phyloP scores from a whole-genome alignment of 2,329 filamentous ascomycete species.

The Claviceps quebecensis region DNA sequence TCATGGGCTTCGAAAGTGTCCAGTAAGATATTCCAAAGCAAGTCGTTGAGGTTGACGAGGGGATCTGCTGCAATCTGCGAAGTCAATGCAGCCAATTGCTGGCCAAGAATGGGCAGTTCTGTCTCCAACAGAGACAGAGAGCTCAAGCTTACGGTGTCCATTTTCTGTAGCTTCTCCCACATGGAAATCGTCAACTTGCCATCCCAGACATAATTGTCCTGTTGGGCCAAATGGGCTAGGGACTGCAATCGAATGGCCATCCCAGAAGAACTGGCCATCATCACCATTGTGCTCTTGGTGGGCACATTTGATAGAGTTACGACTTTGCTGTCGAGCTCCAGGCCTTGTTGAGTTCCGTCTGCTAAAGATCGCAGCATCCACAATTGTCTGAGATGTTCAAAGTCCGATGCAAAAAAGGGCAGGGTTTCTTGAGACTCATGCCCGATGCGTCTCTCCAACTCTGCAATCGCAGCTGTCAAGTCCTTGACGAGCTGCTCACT shows the following conservation, averaged over 20 bases:
- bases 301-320: slow-evolving; percentile 32
- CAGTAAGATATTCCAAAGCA: slow-evolving; percentile 32
- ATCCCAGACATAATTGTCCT: slow-evolving; percentile 24
- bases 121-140: slow-evolving; percentile 49
- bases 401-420: slow-evolving; percentile 40
- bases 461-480: slow-evolving; percentile 35
- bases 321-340: slow-evolving; percentile 21
- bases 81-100: slow-evolving; percentile 36
- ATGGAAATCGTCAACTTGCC: slow-evolving; percentile 30
- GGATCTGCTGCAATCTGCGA: slow-evolving; percentile 36
- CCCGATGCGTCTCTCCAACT: slow-evolving; percentile 33
- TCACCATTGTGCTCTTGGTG: slow-evolving; percentile 20
- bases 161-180: slow-evolving; percentile 37
- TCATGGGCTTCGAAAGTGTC: slow-evolving; percentile 28
- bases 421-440: slow-evolving; percentile 25
- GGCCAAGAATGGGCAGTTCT: slow-evolving; percentile 48
- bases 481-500: slow-evolving; percentile 34
- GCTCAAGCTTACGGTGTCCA: slow-evolving; percentile 40
- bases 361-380: slow-evolving; percentile 24
- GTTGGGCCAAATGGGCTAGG: slow-evolving; percentile 31
- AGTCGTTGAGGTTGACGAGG: slow-evolving; percentile 30
- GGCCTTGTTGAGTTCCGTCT: neutral
- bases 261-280: slow-evolving; percentile 18
- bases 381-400: slow-evolving; percentile 43
- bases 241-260: slow-evolving; percentile 30